phyloP scores from a whole-genome alignment of 352 stramenopile genomes.

The Globisporangium apiculatum region DNA sequence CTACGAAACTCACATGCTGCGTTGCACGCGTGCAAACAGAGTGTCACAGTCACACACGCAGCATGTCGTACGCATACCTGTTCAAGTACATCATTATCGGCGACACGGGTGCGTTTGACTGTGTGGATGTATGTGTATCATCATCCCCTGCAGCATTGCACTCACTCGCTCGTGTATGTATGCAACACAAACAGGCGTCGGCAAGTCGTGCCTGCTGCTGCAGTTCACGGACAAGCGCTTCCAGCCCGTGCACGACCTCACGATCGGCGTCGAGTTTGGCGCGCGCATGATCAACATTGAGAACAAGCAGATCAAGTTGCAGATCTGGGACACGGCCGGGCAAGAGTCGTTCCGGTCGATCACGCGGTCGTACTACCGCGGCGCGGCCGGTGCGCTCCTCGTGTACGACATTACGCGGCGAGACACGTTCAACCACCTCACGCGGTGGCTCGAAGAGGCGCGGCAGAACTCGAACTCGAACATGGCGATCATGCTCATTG shows the following conservation, averaged over 20 bases:
- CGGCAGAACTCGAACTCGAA: constrained; percentile 97
- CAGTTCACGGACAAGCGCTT: constrained; percentile 99
- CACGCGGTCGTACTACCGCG: constrained; percentile 98
- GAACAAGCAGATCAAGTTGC: constrained; percentile 97
- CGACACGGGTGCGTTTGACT: constrained; percentile 86
- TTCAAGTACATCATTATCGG: constrained; percentile 99
- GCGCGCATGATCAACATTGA: constrained; percentile 99
- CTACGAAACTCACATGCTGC: too few relatives aligned
- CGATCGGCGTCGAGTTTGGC: constrained; percentile 99
- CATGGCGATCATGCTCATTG: constrained; percentile 99
- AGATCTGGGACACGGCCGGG: constrained; percentile 98
- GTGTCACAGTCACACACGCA: background rate
- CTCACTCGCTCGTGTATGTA: background rate
- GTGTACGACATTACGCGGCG: constrained; percentile 98
- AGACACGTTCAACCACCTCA: constrained; percentile 99
- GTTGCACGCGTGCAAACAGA: background rate
- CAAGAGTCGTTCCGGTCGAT: constrained; percentile 99
- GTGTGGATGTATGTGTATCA: background rate
- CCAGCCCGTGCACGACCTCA: constrained; percentile 98
- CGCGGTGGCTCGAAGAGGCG: constrained; percentile 97
- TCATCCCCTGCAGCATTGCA: background rate
- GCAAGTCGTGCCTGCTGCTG: constrained; percentile 99
- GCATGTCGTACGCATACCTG: constrained; percentile 94
- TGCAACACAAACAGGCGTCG: constrained; percentile 84
- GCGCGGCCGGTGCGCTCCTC: constrained; percentile 94